Conservation (phyloP, 176 grass and related monocot species). For the Juncus effusus region DNA sequence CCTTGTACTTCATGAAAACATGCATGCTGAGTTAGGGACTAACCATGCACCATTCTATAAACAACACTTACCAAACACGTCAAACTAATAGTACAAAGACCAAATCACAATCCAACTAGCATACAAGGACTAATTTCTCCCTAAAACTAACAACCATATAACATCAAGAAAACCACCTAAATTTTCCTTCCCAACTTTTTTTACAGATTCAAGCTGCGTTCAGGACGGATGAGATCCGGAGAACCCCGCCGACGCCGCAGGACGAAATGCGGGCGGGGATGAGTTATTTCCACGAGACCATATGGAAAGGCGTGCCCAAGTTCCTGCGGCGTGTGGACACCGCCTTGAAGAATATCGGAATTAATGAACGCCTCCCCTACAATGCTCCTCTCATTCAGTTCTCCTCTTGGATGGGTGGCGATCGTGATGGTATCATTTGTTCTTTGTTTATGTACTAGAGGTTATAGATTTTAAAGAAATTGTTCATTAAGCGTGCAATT, state of each 20-base stretch:
- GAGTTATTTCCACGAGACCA: constrained; percentile 97
- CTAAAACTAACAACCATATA: not conserved
- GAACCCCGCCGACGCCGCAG: constrained; percentile 80
- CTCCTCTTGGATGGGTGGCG: constrained; percentile 99
- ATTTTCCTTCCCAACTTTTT: constrained; percentile 8
- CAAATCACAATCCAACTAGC: too few species aligned
- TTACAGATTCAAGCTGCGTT: constrained; percentile 92
- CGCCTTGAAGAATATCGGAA: constrained; percentile 93
- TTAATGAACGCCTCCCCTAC: constrained; percentile 84
- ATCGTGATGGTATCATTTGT: constrained; percentile 76
- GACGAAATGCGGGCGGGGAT: constrained; percentile 98
- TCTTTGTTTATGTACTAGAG: too few species aligned
- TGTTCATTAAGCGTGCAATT: too few species aligned
- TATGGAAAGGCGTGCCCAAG: constrained; percentile 98
- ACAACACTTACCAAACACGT: too few species aligned
- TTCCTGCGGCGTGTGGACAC: constrained; percentile 96
- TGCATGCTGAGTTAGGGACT: too few species aligned
- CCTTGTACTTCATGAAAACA: too few species aligned
- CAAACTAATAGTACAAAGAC: too few species aligned
- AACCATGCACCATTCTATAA: too few species aligned
- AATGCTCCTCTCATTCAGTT: constrained; percentile 97
- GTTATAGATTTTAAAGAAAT: too few species aligned
- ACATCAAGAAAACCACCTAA: not conserved
- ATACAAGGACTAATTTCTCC: not conserved
- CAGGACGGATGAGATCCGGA: constrained; percentile 95